Evolutionary conservation across 139 green algal species (phyloP).

Genomic region (Edaphochlamys debaryana): DNA sequence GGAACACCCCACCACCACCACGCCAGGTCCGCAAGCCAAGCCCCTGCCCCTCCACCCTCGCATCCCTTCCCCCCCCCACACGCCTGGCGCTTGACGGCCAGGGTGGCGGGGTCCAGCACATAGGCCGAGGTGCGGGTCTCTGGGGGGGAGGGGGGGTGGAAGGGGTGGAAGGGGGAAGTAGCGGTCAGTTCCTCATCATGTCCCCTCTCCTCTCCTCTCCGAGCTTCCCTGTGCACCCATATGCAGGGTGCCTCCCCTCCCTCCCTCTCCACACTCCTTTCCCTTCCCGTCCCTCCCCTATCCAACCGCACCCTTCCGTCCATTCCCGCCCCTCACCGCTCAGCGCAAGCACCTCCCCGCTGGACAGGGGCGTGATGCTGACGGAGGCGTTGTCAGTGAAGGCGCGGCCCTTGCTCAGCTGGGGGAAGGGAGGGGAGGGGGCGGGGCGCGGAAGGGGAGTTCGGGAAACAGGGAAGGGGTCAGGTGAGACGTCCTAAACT

Average conservation of each 20-base stretch:
- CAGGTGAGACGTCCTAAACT: not conserved
- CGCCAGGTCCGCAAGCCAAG: too few species aligned
- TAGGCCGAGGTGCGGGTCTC: constrained; percentile 70
- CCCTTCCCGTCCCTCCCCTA: too few species aligned
- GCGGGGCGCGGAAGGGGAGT: not conserved
- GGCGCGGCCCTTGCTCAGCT: not conserved
- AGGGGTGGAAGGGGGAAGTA: not conserved
- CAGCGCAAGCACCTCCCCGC: constrained; percentile 56
- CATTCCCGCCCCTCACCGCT: constrained; percentile 28
- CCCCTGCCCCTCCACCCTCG: too few species aligned
- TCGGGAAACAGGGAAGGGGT: not conserved
- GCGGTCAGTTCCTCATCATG: too few species aligned
- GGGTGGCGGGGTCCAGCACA: constrained; percentile 51
- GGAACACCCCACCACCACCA: constrained; percentile 43
- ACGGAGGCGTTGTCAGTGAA: constrained; percentile 83
- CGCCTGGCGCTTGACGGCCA: too few species aligned
- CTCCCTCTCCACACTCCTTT: too few species aligned
- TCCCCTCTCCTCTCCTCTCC: too few species aligned
- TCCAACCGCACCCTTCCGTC: too few species aligned
- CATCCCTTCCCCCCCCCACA: too few species aligned
- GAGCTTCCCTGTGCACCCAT: too few species aligned
- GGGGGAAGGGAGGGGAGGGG: not conserved
- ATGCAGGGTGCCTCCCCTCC: too few species aligned
- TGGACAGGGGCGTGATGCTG: constrained; percentile 56
- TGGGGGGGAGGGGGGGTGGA: too few species aligned